Conservation (phyloP, 1,284 basidiomycete genomes). For the Papiliotrema nemorosa region DNA sequence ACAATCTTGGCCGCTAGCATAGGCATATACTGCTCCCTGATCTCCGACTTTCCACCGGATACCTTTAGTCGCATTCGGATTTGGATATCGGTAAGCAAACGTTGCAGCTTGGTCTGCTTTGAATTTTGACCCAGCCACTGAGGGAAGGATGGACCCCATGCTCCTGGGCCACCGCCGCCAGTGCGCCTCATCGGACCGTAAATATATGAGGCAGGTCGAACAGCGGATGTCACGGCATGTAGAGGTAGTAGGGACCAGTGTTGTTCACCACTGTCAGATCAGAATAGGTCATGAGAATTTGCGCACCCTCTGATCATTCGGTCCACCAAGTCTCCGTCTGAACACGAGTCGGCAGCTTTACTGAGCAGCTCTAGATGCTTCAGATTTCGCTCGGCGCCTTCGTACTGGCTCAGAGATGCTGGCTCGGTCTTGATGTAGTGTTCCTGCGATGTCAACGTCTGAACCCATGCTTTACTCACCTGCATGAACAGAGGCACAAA, state of each 20-base stretch:
- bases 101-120: slow-evolving; percentile 74
- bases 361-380: slow-evolving; percentile 80
- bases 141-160: slow-evolving; percentile 72
- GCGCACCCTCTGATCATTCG: slow-evolving; percentile 84
- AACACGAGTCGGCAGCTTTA: slow-evolving; percentile 82
- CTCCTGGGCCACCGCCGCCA: slow-evolving; percentile 37
- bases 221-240: slow-evolving; percentile 84
- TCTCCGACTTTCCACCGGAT: slow-evolving; percentile 82
- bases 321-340: slow-evolving; percentile 94
- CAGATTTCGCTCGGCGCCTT: slow-evolving; percentile 62
- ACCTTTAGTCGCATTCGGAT: slow-evolving; percentile 91
- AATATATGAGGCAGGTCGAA: slow-evolving; percentile 75
- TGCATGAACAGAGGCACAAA: slow-evolving; percentile 94
- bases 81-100: slow-evolving; percentile 85
- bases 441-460: slow-evolving; percentile 57
- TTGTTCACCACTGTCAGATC: slow-evolving; percentile 68
- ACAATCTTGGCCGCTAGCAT: slow-evolving; percentile 75
- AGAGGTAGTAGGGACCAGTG: slow-evolving; percentile 95
- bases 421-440: slow-evolving; percentile 86
- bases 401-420: slow-evolving; percentile 55
- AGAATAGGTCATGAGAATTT: not conserved
- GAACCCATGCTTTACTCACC: slow-evolving; percentile 51
- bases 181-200: slow-evolving; percentile 58
- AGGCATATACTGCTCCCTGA: slow-evolving; percentile 87
- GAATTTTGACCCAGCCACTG: slow-evolving; percentile 98